These are phyloP conservation scores for Dendrobium chrysotoxum DNA, from an alignment of 106 monocot genomes.

Conservation along the genomic window DNA sequence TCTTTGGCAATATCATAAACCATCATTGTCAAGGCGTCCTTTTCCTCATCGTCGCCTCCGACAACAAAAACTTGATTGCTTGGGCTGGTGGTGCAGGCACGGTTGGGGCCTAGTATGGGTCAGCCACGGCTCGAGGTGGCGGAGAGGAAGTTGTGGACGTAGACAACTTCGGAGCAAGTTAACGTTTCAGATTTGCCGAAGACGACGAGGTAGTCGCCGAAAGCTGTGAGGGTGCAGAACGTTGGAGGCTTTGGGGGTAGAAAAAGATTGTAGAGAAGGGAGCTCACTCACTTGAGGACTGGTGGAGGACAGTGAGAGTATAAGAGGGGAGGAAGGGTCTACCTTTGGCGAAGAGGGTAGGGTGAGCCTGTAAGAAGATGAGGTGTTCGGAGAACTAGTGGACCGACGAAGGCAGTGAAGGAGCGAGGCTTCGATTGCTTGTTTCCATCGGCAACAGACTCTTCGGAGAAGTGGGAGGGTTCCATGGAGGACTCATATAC, in stretches of 20 bases:
- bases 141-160: conserved; percentile 24
- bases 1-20: conserved; percentile 37
- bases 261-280: conserved; percentile 21
- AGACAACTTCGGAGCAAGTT: conserved; percentile 19
- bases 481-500: conserved; percentile 30
- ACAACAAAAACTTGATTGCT: conserved; percentile 29
- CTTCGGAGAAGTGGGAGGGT: not conserved
- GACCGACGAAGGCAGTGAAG: conserved; percentile 32
- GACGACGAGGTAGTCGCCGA: conserved; percentile 15
- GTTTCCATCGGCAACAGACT: conserved; percentile 36
- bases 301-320: conserved; percentile 22
- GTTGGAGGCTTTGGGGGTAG: conserved; percentile 19
- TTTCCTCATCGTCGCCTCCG: conserved; percentile 62
- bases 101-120: conserved; percentile 29
- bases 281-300: conserved; percentile 17
- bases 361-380: conserved; percentile 27
- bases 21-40: conserved; percentile 36
- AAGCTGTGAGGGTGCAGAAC: conserved; percentile 25
- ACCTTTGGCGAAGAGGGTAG: not conserved
- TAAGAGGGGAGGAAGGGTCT: conserved; percentile 11
- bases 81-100: conserved; percentile 23
- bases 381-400: conserved; percentile 7
- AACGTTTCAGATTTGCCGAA: conserved; percentile 40
- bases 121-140: conserved; percentile 24
- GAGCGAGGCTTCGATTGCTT: conserved; percentile 23